phyloP scores from a whole-genome alignment of 2,329 filamentous ascomycete species.

The Eutypa lata region DNA sequence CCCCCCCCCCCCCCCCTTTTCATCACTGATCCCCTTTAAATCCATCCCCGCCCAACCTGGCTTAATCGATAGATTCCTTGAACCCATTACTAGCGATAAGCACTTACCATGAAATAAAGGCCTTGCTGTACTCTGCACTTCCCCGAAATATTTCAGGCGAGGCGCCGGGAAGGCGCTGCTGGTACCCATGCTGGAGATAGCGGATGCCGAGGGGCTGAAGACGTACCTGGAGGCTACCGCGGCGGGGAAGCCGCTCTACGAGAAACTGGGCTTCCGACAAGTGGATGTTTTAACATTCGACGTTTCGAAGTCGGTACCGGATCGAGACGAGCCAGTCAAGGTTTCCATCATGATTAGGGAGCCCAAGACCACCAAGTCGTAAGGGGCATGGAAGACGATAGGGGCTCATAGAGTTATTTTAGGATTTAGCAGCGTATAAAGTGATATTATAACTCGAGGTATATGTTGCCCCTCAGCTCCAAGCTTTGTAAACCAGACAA shows the following conservation, averaged over 20 bases:
- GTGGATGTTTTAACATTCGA: conserved; percentile 29
- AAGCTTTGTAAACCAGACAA: too few species aligned
- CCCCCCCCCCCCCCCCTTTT: too few species aligned
- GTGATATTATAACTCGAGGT: too few species aligned
- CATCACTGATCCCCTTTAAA: too few species aligned
- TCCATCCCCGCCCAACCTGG: too few species aligned
- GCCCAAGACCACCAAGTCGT: conserved; percentile 9
- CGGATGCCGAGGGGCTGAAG: conserved; percentile 29
- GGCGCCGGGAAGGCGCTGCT: conserved; percentile 34
- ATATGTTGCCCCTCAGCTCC: too few species aligned
- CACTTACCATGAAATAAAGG: conserved; percentile 17
- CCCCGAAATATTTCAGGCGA: conserved; percentile 31
- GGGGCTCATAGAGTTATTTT: too few species aligned
- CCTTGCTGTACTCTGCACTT: conserved; percentile 33
- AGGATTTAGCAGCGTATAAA: too few species aligned
- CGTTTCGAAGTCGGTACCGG: conserved; percentile 14
- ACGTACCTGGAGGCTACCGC: conserved; percentile 37
- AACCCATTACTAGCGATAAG: too few species aligned
- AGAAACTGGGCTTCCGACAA: conserved; percentile 33
- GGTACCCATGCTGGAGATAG: conserved; percentile 31
- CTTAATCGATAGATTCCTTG: too few species aligned
- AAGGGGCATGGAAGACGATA: neutral
- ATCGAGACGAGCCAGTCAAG: conserved; percentile 11
- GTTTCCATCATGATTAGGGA: conserved; percentile 28
- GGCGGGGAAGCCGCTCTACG: conserved; percentile 33